These are phyloP conservation scores for Rutidosis leptorrhynchoides DNA, from an alignment of 129 eudicot genomes.

Conservation along the genomic window DNA sequence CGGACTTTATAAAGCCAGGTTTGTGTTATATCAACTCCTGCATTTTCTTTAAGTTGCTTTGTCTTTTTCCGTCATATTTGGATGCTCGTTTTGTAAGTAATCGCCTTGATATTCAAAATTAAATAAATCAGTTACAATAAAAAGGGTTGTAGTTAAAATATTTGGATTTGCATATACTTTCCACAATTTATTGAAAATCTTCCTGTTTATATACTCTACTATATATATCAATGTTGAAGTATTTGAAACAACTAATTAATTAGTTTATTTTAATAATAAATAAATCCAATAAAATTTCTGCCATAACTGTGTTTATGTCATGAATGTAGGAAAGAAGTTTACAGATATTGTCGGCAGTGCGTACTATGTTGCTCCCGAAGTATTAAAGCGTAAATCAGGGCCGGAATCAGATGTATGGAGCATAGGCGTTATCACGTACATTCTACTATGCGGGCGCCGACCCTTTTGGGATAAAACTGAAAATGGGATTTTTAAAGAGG, in stretches of 20 bases:
- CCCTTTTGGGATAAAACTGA: slow-evolving; percentile 99
- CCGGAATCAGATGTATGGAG: slow-evolving; percentile 99
- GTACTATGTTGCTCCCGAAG: slow-evolving; percentile 99
- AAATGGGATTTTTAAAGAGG: slow-evolving; percentile 96
- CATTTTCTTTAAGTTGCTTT: neutral
- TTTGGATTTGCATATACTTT: neutral
- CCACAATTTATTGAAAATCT: neutral
- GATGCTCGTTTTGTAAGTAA: neutral
- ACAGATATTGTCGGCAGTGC: slow-evolving; percentile 96
- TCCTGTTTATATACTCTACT: too few species aligned
- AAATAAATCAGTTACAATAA: neutral
- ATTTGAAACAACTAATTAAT: neutral
- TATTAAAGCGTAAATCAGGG: slow-evolving; percentile 85
- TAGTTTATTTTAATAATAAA: too few species aligned
- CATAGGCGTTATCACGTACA: slow-evolving; percentile 94
- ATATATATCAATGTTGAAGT: neutral
- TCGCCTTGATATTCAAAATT: neutral
- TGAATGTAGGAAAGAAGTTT: slow-evolving; percentile 70
- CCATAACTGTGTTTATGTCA: neutral
- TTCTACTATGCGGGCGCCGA: slow-evolving; percentile 90
- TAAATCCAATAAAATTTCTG: neutral
- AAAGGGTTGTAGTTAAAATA: neutral
- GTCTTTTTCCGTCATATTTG: neutral
- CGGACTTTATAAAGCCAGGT: slow-evolving; percentile 95
- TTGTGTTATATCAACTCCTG: slow-evolving; percentile 15